phyloP scores from a whole-genome alignment of 306 rosid genomes.

The Quercus agrifolia region DNA sequence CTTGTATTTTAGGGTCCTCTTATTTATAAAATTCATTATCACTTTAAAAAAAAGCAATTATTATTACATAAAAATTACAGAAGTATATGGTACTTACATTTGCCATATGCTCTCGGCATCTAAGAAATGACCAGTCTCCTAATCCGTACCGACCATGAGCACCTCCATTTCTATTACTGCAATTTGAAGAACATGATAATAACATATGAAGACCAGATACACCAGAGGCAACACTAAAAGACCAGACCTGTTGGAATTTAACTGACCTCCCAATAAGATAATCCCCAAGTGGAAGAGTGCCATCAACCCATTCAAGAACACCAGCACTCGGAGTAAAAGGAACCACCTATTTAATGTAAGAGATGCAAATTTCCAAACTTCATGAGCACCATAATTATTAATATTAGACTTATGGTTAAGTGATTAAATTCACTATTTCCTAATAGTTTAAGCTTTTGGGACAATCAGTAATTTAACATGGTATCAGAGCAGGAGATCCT shows the following conservation, averaged over 20 bases:
- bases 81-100: conserved; percentile 48
- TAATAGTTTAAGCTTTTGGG: too few relatives aligned
- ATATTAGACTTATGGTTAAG: too few relatives aligned
- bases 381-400: background rate
- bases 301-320: conserved; percentile 97
- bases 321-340: conserved; percentile 99
- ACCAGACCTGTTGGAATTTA: conserved; percentile 1
- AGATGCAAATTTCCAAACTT: background rate
- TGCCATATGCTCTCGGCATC: conserved; percentile 76
- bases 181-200: conserved; percentile 23
- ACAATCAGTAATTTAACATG: too few relatives aligned
- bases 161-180: conserved; percentile 77
- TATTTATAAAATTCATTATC: too few relatives aligned
- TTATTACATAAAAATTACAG: background rate
- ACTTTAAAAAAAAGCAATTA: background rate
- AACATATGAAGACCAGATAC: conserved; percentile 2
- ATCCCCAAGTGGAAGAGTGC: conserved; percentile 92
- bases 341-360: conserved; percentile 57
- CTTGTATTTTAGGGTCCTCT: too few relatives aligned
- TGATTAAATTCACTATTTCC: too few relatives aligned
- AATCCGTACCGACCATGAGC: conserved; percentile 86
- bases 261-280: conserved; percentile 89
- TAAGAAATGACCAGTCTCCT: conserved; percentile 76
- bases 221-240: conserved; percentile 4
- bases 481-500: too few relatives aligned